A percentile compares a stretch with the other conserved stretches of the same genome.
Conservation (phyloP, 2,329 filamentous ascomycete genomes). For the Aureobasidium leucospermi region DNA sequence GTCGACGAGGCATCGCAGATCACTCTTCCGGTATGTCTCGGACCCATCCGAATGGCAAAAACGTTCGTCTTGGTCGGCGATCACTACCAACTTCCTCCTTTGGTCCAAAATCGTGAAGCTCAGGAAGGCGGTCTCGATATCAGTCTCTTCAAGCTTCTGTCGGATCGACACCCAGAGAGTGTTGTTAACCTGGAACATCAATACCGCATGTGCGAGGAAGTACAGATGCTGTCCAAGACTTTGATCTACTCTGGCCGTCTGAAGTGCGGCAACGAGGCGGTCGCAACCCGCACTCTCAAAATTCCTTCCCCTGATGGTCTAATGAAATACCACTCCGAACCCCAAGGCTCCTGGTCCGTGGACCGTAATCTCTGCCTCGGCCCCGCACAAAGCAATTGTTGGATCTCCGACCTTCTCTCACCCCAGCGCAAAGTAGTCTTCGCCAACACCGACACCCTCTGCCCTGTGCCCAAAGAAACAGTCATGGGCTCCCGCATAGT, state of each 20-base stretch:
- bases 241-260: constrained; percentile 88
- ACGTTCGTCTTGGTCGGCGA: constrained; percentile 95
- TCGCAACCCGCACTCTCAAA: constrained; percentile 61
- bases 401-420: constrained; percentile 65
- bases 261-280: constrained; percentile 74
- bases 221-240: constrained; percentile 88
- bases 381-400: constrained; percentile 51
- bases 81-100: constrained; percentile 88
- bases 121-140: constrained; percentile 80
- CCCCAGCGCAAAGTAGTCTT: constrained; percentile 72
- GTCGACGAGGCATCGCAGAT: constrained; percentile 98
- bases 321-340: constrained; percentile 24
- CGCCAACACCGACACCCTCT: constrained; percentile 77
- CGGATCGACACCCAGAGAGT: constrained; percentile 76
- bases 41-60: constrained; percentile 84
- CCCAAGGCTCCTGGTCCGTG: background rate
- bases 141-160: constrained; percentile 88
- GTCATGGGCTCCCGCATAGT: constrained; percentile 78
- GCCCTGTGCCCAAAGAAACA: constrained; percentile 59
- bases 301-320: constrained; percentile 47
- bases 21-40: constrained; percentile 87
- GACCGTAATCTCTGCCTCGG: constrained; percentile 47
- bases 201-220: constrained; percentile 96
- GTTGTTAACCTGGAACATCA: constrained; percentile 92
- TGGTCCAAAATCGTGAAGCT: constrained; percentile 88